Conservation (phyloP, 2,329 filamentous ascomycete species). For the Bipolaris oryzae region DNA sequence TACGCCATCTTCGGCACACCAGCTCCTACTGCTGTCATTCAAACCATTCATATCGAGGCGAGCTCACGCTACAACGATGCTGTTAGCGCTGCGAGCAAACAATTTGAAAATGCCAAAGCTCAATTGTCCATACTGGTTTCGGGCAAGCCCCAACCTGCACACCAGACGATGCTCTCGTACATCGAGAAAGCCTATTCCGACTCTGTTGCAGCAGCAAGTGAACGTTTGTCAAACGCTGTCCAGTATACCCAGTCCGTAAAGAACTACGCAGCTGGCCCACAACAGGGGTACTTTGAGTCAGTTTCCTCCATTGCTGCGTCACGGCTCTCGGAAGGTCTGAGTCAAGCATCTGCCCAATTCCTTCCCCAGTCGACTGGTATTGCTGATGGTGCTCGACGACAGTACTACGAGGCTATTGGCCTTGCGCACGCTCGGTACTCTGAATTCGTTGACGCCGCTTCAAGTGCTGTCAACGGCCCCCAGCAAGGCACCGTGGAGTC, state of each 20-base stretch:
- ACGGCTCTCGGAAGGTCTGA: conserved; percentile 71
- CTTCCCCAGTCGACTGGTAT: conserved; percentile 66
- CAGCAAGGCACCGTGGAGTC: conserved; percentile 44
- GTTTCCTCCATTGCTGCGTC: conserved; percentile 73
- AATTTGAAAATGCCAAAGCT: conserved; percentile 70
- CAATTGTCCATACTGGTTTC: conserved; percentile 70
- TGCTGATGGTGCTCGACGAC: conserved; percentile 65
- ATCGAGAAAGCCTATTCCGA: conserved; percentile 72
- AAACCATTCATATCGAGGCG: conserved; percentile 57
- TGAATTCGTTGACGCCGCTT: conserved; percentile 74
- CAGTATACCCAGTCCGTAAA: conserved; percentile 50
- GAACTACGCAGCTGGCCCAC: conserved; percentile 49
- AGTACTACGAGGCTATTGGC: conserved; percentile 80
- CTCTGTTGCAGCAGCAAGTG: conserved; percentile 67
- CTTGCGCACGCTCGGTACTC: conserved; percentile 79
- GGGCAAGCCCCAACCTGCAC: conserved; percentile 71
- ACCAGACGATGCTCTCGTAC: conserved; percentile 72
- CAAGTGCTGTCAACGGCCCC: conserved; percentile 67
- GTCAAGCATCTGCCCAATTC: conserved; percentile 73
- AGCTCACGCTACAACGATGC: conserved; percentile 67
- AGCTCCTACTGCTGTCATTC: conserved; percentile 51
- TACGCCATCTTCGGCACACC: conserved; percentile 62
- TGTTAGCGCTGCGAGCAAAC: conserved; percentile 67
- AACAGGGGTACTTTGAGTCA: conserved; percentile 59
- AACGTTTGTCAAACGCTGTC: conserved; percentile 63